Evolutionary conservation across 257 asterid genomes (phyloP), one percentile per base, ranked within the genome.

Genomic region (Solanum habrochaites): DNA sequence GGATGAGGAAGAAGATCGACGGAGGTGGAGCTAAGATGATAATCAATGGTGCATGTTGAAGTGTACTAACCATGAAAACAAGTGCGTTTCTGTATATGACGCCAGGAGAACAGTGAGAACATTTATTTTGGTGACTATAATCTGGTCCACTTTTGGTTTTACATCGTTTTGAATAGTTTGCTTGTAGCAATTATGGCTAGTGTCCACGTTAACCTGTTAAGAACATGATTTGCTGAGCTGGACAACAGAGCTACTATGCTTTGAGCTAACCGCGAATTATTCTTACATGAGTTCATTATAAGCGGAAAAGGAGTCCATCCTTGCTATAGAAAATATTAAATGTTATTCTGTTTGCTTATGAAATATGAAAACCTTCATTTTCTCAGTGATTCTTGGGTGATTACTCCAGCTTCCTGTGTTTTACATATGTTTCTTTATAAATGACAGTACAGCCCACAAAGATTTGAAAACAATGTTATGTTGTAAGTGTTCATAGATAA

Each of bases 1-100:
- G 1, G 98, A 97, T 11, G 98, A 89, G 94, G 99, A 95, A 69
- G 99, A 97, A 92, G 99, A 97, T 89, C 87, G 94, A 52, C 91
- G 98, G 87, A 94, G 99, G 90, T 95, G 98, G 99, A 93, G 98
- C 88, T 97, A 86, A 47, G 87, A 80, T 47, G 67, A 80, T 29
- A 27, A 25, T 45, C 43, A 80, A 16, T 80, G 42, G 67, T 80
- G 43, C 85, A 47, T 80, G 67, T 47, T 80, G 42, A 47, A 80
- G 43, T 78, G 84, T 78, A 78, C 18, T 2, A 27, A 78, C 62
- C 83, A 78, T 47, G 84, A 47, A 29, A 78, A 1, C 66, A 78
- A 45, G 8, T 45, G 11, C 84, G 15, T 42, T 77, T 42, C 23
- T 42, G 20, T 42, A 77, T 47, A 27, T 18, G 2, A 45, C 5